Evolutionary conservation across 345 rosid genomes (phyloP), one percentile per base, ranked within the genome.

Genomic region (Carallia pectinifolia): DNA sequence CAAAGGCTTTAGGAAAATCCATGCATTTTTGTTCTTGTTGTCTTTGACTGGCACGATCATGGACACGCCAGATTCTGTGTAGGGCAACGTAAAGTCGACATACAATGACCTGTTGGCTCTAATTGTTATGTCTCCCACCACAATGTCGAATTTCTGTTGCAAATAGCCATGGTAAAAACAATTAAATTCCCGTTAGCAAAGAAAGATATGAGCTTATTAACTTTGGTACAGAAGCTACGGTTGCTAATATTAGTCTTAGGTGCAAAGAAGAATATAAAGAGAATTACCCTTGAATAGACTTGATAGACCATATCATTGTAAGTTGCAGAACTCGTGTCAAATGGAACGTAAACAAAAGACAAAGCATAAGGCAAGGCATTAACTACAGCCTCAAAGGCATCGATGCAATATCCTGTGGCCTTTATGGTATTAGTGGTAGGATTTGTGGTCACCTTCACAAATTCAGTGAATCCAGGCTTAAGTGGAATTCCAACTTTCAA

Each of bases 361-460:
- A 91, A 83, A 62, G 94, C 92, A 69, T 93, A 93, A 18, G 97
- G 96, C 77, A 93, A 75, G 73, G 84, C 77, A 55, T 82, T 87
- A 44, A 88, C n/a, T 29, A 90, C 96, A 3, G 90, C 88, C 38
- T 60, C 76, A 73, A 91, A 93, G 38, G 91, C 90, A 61, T 91
- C 98, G 36, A 89, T 85, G 84, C 96, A 88, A 84, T 79, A 93
- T 40, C 98, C 98, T 31, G 82, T 64, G 70, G 88, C 69, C 53
- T 55, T 40, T 6, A n/a, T 6, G 27, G 58, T 4, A 19, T 72
- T 72, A 48, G 86, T 87, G 19, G 58, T 71, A 31, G 72, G 50
- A 61, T 66, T 54, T 50, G 6, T 82, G 36, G 37, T 61, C 9
- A 74, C 67, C 5, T 67, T 52, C 15, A 82, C 62, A 19, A 77